A percentile compares a stretch with the other conserved stretches of the same genome.
Evolutionary conservation across 306 rosid species (phyloP).

Genomic region (Mimosa bimucronata): DNA sequence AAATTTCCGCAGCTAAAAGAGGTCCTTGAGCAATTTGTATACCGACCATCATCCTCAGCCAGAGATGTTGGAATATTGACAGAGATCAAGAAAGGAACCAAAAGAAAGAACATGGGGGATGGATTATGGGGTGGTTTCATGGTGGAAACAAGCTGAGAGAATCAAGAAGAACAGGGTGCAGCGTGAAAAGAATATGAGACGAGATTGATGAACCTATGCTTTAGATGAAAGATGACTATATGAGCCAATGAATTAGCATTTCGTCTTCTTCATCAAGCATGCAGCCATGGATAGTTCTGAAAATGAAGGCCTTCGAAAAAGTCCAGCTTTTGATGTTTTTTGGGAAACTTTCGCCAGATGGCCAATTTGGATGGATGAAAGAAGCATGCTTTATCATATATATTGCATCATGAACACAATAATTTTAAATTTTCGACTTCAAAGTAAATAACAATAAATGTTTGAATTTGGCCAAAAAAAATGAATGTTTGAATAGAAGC

Average conservation of each 20-base stretch:
- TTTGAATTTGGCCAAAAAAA: too few species aligned
- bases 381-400: background rate
- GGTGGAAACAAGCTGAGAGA: background rate
- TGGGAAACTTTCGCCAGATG: background rate
- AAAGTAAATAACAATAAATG: background rate
- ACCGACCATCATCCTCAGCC: background rate
- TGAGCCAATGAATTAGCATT: background rate
- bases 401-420: background rate
- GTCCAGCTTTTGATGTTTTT: background rate
- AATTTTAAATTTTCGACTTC: background rate
- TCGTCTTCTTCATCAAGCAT: background rate
- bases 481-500: background rate
- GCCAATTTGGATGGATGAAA: background rate
- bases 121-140: slow-evolving; percentile 13
- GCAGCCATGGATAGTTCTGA: background rate
- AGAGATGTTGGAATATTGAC: slow-evolving; percentile 21
- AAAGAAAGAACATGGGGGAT: slow-evolving; percentile 23
- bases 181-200: background rate
- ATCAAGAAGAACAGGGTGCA: too few species aligned
- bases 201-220: background rate
- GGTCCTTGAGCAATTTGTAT: background rate
- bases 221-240: background rate
- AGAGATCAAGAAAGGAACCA: slow-evolving; percentile 5
- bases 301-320: background rate
- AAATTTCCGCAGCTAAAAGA: slow-evolving; percentile 7